Evolutionary conservation across 495 filamentous ascomycete genomes (phyloP), one percentile per base, ranked within the genome.

Genomic region (Penicillium macrosclerotiorum): DNA sequence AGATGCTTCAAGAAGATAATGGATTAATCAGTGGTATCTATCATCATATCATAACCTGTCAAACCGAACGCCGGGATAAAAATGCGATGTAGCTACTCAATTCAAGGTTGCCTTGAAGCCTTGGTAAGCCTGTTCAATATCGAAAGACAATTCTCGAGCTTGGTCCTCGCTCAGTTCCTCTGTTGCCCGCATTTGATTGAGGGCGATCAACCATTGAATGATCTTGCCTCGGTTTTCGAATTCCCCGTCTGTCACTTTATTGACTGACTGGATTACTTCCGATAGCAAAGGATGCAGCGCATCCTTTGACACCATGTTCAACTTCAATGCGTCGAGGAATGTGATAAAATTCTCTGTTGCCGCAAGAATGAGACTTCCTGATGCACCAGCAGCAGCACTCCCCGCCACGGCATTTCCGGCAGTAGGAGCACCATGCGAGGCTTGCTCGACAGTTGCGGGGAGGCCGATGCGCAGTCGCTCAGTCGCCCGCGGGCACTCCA

Each of bases 301-400:
- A 68, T 99, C 92, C 64, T 99, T 99, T 5, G 90, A 90, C 9
- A 90, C 72, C 67, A 95, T 80, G 17, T 89, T 87, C 29, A 99
- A 75, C 55, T 87, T 86, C 54, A 97, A 75, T 17, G 93, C 94
- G 66, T 99, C 94, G 34, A 99, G 74, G 67, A 96, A 91, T 0
- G 94, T 99, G 64, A 99, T 97, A 60, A 99, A 99, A 62, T 95
- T 90, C 66, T 97, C 89, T 3, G 93, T 96, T 4, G 93, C 91
- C 37, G 88, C 79, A 20, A 92, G 66, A 44, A 96, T 90, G 27
- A 92, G 74, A 30, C 82, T 79, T 19, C 87, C 88, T 14, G 84
- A 84, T 42, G 81, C 80, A 32, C 75, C 78, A 25, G 66, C 79
- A 34, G 48, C 42, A 29, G 58, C 45, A 19, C 62, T 57, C 19